Conservation (phyloP, 1,139 yeast genomes). For the Torulaspora globosa region DNA sequence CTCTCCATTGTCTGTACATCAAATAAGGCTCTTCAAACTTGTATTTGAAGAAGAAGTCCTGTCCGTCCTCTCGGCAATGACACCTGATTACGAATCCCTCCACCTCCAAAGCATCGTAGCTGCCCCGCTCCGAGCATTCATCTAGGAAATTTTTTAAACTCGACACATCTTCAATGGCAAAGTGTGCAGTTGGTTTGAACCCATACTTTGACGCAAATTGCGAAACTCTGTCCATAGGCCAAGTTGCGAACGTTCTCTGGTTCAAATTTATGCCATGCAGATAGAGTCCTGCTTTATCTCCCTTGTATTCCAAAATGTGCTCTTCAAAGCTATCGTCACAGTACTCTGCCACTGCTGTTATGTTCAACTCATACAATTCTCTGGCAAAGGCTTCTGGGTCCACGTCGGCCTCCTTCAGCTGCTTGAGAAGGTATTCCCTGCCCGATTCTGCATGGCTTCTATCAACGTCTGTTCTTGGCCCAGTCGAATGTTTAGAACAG, state of each 20-base stretch:
- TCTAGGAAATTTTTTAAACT: slow-evolving; percentile 52
- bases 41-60: slow-evolving; percentile 78
- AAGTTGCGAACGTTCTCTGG: slow-evolving; percentile 57
- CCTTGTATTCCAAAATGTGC: slow-evolving; percentile 76
- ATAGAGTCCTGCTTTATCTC: slow-evolving; percentile 68
- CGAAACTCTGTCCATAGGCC: slow-evolving; percentile 56
- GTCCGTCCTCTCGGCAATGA: slow-evolving; percentile 23
- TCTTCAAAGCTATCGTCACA: slow-evolving; percentile 95
- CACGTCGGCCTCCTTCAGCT: slow-evolving; percentile 44
- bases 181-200: slow-evolving; percentile 53
- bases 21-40: slow-evolving; percentile 95
- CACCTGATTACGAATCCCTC: slow-evolving; percentile 94
- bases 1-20: slow-evolving; percentile 87
- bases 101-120: slow-evolving; percentile 64
- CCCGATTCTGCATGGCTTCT: slow-evolving; percentile 79
- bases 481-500: slow-evolving; percentile 88
- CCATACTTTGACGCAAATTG: slow-evolving; percentile 69
- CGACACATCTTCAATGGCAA: slow-evolving; percentile 40
- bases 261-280: slow-evolving; percentile 84
- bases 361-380: slow-evolving; percentile 46
- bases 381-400: slow-evolving; percentile 52
- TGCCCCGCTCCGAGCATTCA: slow-evolving; percentile 60
- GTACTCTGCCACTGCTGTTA: slow-evolving; percentile 87
- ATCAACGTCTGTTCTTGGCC: slow-evolving; percentile 50
- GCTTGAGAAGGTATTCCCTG: slow-evolving; percentile 51